These are phyloP conservation scores for Poa annua DNA, from an alignment of 176 grass and related monocot genomes.

Conservation along the genomic window DNA sequence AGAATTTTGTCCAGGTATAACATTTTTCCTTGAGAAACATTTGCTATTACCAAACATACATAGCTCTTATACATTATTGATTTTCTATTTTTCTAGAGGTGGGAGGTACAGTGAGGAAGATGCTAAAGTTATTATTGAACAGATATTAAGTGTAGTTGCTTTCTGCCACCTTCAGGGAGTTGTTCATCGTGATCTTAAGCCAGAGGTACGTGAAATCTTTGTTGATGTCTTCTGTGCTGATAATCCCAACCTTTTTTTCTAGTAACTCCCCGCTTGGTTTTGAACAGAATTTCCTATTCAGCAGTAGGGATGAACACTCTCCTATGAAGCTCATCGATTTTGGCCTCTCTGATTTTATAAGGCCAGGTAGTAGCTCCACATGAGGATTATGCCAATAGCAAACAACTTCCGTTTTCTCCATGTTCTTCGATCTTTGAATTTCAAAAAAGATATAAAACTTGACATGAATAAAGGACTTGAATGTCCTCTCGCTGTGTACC, in stretches of 20 bases:
- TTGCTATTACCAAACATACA: constrained; percentile 20
- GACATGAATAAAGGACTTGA: constrained; percentile 18
- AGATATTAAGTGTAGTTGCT: constrained; percentile 93
- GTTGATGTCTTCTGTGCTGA: constrained; percentile 35
- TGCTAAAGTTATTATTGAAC: constrained; percentile 90
- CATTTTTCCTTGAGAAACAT: constrained; percentile 40
- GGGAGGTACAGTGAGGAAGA: constrained; percentile 88
- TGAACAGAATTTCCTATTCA: constrained; percentile 94
- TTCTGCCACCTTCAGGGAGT: constrained; percentile 99
- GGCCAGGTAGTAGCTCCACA: constrained; percentile 68
- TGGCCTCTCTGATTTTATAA: constrained; percentile 97
- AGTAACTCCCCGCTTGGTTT: constrained; percentile 26
- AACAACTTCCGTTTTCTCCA: constrained; percentile 16
- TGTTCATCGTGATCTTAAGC: constrained; percentile 98
- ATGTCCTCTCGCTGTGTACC: not conserved
- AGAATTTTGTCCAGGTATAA: constrained; percentile 94
- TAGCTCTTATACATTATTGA: constrained; percentile 32
- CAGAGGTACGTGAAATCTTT: constrained; percentile 76
- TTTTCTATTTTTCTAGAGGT: constrained; percentile 66
- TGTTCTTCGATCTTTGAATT: constrained; percentile 27
- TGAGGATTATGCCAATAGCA: constrained; percentile 25
- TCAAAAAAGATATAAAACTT: constrained; percentile 1
- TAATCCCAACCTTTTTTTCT: constrained; percentile 24
- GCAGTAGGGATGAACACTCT: constrained; percentile 84
- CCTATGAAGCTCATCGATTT: constrained; percentile 99